Base-by-base conservation (phyloP, 129 eudicot species). In the Artemisia tridentata region DNA sequence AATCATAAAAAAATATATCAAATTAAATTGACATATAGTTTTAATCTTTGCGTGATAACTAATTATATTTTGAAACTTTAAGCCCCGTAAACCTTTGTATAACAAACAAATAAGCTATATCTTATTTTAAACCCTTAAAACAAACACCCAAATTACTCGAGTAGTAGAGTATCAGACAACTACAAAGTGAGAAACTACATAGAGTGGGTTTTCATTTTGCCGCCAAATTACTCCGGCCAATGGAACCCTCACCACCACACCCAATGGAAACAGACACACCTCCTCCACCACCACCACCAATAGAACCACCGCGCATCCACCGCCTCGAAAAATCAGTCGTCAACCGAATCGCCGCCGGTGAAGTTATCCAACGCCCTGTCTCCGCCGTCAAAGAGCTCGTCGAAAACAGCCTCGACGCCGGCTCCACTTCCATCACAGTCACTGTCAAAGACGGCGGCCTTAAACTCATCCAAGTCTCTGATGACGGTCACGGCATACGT, bases 341-440 rank as follows among this genome's bases (percentile, higher is more conserved):
- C 62, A 93, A 93, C 79, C 86, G 92, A 61, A 93, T 93, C 27
- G 98, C 98, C 60, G 98, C 98, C 80, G 98, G 98, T 1, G 98
- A 93, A 76, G 98, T 93, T 20, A 84, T 93, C 63, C 98, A 93
- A 64, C 92, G 98, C 52, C 97, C 98, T 10, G 98, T 89, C 20
- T 85, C 96, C 67, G 96, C 96, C 82, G 89, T 93, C 66, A 93
- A 93, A 59, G 98, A 93, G 86, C 96, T 93, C 31, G 72, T 93
- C 13, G 98, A 93, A 83, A 93, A 93, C 86, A 89, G 98, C 81
- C 83, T 93, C 57, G 98, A 93, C 65, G 98, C 98, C 49, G 81
- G 68, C 19, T 85, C 98, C 31, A 85, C 92, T 67, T 79, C 91
- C 65, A 78, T 93, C 11, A 79, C 80, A 31, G 91, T 93, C 16